phyloP scores from a whole-genome alignment of 345 rosid species.

The Zanthoxylum bungeanum region DNA sequence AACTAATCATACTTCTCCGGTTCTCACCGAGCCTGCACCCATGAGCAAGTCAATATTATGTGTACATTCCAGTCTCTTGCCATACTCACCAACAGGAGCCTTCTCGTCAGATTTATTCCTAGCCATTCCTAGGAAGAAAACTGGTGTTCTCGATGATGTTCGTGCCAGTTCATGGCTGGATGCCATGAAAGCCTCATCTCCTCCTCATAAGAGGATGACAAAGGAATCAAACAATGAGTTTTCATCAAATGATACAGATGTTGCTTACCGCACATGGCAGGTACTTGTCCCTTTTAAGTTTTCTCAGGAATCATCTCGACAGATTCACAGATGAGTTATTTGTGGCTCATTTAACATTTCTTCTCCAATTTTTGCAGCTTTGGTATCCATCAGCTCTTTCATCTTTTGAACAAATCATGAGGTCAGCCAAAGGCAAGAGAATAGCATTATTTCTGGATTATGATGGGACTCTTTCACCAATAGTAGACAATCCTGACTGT shows the following conservation, averaged over 20 bases:
- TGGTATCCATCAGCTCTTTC: conserved; percentile 84
- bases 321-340: background rate
- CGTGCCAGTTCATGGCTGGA: conserved; percentile 72
- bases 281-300: conserved; percentile 34
- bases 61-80: conserved; percentile 35
- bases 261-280: conserved; percentile 64
- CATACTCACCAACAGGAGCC: conserved; percentile 50
- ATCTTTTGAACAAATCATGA: conserved; percentile 70
- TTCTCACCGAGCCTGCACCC: conserved; percentile 64
- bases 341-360: background rate
- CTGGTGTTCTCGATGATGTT: conserved; percentile 67
- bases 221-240: conserved; percentile 39
- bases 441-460: conserved; percentile 90
- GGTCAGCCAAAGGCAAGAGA: conserved; percentile 69
- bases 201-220: conserved; percentile 38
- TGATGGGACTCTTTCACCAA: conserved; percentile 96
- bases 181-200: conserved; percentile 88
- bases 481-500: conserved; percentile 83
- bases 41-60: conserved; percentile 58
- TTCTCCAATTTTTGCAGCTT: conserved; percentile 42
- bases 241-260: conserved; percentile 42
- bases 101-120: conserved; percentile 44
- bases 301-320: background rate
- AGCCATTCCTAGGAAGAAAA: conserved; percentile 67
- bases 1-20: conserved; percentile 59